Evolutionary conservation across 2,329 filamentous ascomycete species (phyloP), one percentile per base, ranked within the genome.

Genomic region (Dactylonectria macrodidyma): DNA sequence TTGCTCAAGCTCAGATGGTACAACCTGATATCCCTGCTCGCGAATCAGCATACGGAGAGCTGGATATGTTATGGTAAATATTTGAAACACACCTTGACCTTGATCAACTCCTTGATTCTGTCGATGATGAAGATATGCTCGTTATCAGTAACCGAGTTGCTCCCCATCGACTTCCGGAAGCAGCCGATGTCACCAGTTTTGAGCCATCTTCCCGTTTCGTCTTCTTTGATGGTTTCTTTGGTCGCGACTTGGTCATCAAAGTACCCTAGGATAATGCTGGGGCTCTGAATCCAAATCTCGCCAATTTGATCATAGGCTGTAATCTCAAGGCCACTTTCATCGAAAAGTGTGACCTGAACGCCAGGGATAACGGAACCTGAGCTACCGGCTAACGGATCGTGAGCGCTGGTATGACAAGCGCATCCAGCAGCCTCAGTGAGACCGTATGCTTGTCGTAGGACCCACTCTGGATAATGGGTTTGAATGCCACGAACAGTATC

Each of bases 41-140:
- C 34, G 34, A 36, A 36, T 36, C 12, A 36, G 34, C 34, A 11
- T 11, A 8, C 12, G 34, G 5, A 6, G 34, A 36, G 34, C 34
- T 4, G 12, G 5, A 36, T 19, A 19, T 19, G 12, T 36, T 11
- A 36, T 36, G 34, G 12, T 11, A 36, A 36, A 8, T 9, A 11
- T 11, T 11, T 11, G 2, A 11, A 36, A 36, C 19, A 16, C 80
- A 90, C 90, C 84, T 93, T 93, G 76, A 93, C 91, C 78, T 93
- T 93, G 81, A 93, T 93, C 56, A 93, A 82, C 77, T 94, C 89
- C 73, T 88, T 86, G 65, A 85, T 79, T 16, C 94, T 89, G 78
- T 97, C 95, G 2, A 94, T 92, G 67, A 97, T 92, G 77, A 93
- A 91, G 55, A 97, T 78, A 76, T 97, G 95, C 80, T 97, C 93